These are phyloP conservation scores for Cyclospora cayetanensis DNA, from an alignment of 169 alveolate genomes.

Conservation along the genomic window DNA sequence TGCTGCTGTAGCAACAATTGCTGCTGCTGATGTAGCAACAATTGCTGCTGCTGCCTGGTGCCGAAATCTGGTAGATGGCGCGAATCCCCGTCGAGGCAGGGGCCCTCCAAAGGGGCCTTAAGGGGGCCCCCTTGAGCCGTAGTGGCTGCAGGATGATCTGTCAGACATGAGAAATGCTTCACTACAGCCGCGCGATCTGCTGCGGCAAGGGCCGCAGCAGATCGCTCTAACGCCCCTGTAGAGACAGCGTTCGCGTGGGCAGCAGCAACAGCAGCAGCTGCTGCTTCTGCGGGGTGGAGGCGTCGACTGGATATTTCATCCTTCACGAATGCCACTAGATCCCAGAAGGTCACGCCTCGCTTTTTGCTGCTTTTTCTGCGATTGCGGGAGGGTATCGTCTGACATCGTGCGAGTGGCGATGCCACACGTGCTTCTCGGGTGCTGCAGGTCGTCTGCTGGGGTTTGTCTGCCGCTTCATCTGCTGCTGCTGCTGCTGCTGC, in stretches of 20 bases:
- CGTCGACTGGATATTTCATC: background rate
- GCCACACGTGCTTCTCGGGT: background rate
- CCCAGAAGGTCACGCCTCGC: background rate
- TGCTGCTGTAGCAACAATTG: background rate
- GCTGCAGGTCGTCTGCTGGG: background rate
- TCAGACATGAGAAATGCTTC: background rate
- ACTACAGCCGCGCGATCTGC: background rate
- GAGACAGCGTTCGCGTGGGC: background rate
- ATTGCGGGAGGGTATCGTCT: background rate
- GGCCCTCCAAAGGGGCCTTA: no score
- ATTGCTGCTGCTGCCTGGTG: background rate
- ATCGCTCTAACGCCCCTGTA: background rate
- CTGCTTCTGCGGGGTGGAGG: background rate
- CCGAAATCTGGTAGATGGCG: no score
- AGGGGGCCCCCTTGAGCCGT: no score
- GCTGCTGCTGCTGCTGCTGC: background rate
- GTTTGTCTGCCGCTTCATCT: background rate
- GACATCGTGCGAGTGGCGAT: background rate
- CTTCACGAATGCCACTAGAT: background rate
- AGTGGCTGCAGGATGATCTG: no score
- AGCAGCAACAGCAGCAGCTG: slow-evolving; percentile 38
- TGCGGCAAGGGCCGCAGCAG: background rate
- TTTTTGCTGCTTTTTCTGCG: background rate
- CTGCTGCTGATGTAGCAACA: background rate
- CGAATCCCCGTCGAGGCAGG: no score